A percentile compares a stretch with the other conserved stretches of the same genome.
phyloP scores from a whole-genome alignment of 306 rosid genomes.

The Clitoria ternatea region DNA sequence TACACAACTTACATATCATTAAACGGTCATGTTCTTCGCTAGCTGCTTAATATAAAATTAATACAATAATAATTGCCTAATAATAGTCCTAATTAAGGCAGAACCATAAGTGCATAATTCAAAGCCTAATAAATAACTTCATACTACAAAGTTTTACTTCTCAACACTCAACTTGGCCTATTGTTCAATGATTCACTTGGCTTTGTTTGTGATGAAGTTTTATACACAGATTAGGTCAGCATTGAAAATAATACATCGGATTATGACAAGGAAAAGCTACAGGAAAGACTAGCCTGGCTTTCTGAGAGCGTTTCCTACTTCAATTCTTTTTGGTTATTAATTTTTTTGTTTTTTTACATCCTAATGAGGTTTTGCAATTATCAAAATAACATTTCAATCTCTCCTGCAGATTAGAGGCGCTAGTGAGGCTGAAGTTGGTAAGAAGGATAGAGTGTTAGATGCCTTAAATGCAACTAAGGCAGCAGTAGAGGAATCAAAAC shows the following conservation, averaged over 20 bases:
- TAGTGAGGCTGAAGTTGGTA: slow-evolving; percentile 90
- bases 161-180: too few species aligned
- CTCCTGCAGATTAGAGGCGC: slow-evolving; percentile 87
- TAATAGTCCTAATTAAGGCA: too few species aligned
- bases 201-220: background rate
- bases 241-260: slow-evolving; percentile 80
- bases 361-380: background rate
- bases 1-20: too few species aligned
- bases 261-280: slow-evolving; percentile 92
- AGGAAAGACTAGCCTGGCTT: slow-evolving; percentile 89
- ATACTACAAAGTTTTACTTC: too few species aligned
- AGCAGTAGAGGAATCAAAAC: slow-evolving; percentile 56
- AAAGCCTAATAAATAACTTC: too few species aligned
- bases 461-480: slow-evolving; percentile 98
- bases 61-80: too few species aligned
- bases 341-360: background rate
- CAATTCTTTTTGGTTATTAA: background rate
- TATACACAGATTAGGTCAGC: slow-evolving; percentile 68
- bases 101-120: too few species aligned
- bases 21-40: too few species aligned
- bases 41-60: too few species aligned
- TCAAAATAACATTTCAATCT: slow-evolving; percentile 9
- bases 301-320: slow-evolving; percentile 83
- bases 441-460: slow-evolving; percentile 94
- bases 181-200: background rate